These are phyloP conservation scores for Vararia minispora DNA, from an alignment of 768 basidiomycete genomes.

Conservation along the genomic window DNA sequence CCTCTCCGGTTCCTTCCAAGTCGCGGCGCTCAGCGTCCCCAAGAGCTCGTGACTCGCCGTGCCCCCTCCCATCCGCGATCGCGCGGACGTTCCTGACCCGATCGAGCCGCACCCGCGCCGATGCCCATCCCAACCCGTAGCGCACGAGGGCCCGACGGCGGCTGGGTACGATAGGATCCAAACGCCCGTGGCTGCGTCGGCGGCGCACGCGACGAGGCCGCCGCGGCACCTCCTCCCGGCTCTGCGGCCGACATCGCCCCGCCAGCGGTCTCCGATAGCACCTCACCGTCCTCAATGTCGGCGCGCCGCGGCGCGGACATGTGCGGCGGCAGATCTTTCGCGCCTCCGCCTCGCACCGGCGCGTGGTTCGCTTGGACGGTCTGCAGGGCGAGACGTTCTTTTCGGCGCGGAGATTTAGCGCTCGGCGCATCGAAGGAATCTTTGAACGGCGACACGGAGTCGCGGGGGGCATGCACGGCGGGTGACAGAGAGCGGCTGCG, in stretches of 20 bases:
- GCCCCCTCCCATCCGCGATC: constrained; percentile 10
- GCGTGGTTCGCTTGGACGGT: constrained; percentile 1
- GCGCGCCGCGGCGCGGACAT: not conserved
- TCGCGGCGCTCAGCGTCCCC: no score
- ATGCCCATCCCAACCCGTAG: constrained; percentile 8
- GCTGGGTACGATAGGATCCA: not conserved
- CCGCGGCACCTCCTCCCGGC: no score
- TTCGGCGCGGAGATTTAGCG: no score
- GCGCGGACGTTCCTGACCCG: constrained; percentile 3
- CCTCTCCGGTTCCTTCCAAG: no score
- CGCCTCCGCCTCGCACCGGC: not conserved
- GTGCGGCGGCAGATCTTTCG: not conserved
- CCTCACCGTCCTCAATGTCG: constrained; percentile 10
- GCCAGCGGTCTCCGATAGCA: not conserved
- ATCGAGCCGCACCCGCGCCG: constrained; percentile 10
- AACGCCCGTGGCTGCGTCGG: constrained; percentile 14
- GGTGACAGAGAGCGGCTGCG: no score
- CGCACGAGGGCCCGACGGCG: constrained; percentile 14
- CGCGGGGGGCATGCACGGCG: no score
- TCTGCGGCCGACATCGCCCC: no score
- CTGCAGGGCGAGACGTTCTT: not conserved
- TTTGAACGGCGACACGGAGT: no score
- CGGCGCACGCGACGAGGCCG: not conserved
- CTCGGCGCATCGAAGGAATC: no score
- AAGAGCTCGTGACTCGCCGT: no score